Evolutionary conservation across 106 monocot species (phyloP), one percentile per base, ranked within the genome.

Genomic region (Dactylorhiza incarnata): DNA sequence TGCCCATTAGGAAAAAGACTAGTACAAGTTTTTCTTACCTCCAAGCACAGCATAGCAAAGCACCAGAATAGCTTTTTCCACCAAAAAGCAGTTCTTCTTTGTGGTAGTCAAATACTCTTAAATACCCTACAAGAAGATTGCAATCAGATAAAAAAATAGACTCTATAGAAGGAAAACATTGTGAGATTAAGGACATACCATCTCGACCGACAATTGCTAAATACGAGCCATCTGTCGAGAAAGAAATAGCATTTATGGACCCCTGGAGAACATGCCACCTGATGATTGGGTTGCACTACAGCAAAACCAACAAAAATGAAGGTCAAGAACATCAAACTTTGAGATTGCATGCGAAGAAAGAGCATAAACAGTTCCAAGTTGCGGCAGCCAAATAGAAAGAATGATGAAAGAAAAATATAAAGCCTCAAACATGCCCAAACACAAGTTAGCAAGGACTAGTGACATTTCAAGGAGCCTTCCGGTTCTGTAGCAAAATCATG

Each of bases 241-340:
- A 99, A 13, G 94, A 91, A 80, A 99, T 91, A 47, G 81, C 78
- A 76, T 94, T 99, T 82, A 99, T 89, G 67, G 94, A 83, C 80
- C 97, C 94, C 78, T 91, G 91, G 78, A 87, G 94, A 70, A 99
- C 82, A 83, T 94, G 97, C 97, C 97, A 99, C 82, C 97, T 89
- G 45, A 89, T 87, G 75, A 87, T 71, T 9, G 97, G 97, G 78
- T 99, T 95, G 84, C 85, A 87, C 97, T 99, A 87, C 75, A 91
- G 73, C 22, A 72, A 65, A 65, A 13, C 25, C 65, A 65, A 13
- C 5, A 65, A 25, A 65, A 6, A 26, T 65, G 10, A 29, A 29
- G 65, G 19, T 59, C 58, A 59, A 59, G 20, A 65, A 65, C 9
- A 29, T 23, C 13, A 7, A 65, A 65, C 24, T 11, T 65, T 65